These are phyloP conservation scores for Cryphonectria naterciae DNA, from an alignment of 2,329 filamentous ascomycete genomes.

Conservation along the genomic window DNA sequence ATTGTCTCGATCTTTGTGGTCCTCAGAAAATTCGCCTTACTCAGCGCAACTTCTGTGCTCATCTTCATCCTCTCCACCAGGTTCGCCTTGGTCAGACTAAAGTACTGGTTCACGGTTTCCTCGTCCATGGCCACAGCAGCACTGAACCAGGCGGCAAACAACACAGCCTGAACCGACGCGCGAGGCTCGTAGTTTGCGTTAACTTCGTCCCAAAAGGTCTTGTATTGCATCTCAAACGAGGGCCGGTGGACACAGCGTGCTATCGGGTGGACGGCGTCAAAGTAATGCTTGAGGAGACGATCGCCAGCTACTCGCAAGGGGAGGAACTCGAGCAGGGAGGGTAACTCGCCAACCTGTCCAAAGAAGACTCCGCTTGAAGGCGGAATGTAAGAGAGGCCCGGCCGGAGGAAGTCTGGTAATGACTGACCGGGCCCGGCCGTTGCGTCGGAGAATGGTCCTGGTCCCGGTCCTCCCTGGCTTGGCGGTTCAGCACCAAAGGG, in stretches of 20 bases:
- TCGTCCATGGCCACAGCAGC: constrained; percentile 69
- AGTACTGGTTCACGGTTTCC: constrained; percentile 52
- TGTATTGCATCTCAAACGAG: constrained; percentile 68
- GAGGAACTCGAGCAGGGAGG: constrained; percentile 62
- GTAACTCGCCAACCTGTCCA: constrained; percentile 51
- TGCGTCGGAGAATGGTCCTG: constrained; percentile 20
- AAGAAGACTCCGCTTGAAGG: constrained; percentile 72
- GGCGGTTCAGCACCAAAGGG: constrained; percentile 25
- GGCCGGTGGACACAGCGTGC: constrained; percentile 70
- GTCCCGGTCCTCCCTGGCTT: constrained; percentile 16
- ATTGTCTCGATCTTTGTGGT: constrained; percentile 74
- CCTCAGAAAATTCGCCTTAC: constrained; percentile 70
- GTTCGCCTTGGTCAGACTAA: constrained; percentile 57
- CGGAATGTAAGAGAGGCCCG: constrained; percentile 68
- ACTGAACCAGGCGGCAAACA: constrained; percentile 72
- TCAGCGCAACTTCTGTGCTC: constrained; percentile 68
- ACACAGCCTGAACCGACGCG: constrained; percentile 66
- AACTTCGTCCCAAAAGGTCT: constrained; percentile 67
- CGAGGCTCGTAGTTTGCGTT: constrained; percentile 63
- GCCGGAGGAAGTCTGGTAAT: constrained; percentile 61
- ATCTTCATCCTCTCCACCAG: constrained; percentile 67
- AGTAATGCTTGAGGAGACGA: constrained; percentile 68
- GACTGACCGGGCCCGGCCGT: constrained; percentile 36
- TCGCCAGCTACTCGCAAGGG: constrained; percentile 63
- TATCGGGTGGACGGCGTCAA: constrained; percentile 68